Conservation (phyloP, 306 rosid species). For the Sphenostylis stenocarpa region DNA sequence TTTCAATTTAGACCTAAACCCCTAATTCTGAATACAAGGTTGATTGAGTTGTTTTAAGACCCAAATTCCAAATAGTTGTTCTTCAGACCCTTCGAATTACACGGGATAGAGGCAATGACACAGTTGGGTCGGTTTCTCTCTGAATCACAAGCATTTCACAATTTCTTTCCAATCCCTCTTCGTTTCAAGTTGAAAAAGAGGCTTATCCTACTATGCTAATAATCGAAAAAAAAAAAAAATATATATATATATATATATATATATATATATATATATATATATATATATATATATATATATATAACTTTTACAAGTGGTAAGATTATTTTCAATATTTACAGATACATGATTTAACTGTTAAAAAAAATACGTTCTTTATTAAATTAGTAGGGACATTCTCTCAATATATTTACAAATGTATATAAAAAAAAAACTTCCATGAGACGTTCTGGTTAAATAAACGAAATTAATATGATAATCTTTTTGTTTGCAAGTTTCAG, state of each 20-base stretch:
- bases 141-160: no score
- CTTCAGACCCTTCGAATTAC: background rate
- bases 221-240: background rate
- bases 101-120: background rate
- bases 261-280: no score
- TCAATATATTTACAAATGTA: no score
- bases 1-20: background rate
- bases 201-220: background rate
- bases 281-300: no score
- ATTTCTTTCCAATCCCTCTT: background rate
- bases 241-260: no score
- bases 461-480: no score
- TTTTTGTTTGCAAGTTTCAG: no score
- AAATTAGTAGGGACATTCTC: background rate
- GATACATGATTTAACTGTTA: background rate
- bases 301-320: background rate
- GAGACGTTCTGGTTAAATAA: no score
- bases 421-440: no score
- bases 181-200: background rate
- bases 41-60: background rate
- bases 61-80: background rate
- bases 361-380: background rate
- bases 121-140: background rate
- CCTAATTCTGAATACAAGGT: background rate
- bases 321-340: background rate